Evolutionary conservation across 139 green algal species (phyloP), one percentile per base, ranked within the genome.

Genomic region (Coelastrella sp.): DNA sequence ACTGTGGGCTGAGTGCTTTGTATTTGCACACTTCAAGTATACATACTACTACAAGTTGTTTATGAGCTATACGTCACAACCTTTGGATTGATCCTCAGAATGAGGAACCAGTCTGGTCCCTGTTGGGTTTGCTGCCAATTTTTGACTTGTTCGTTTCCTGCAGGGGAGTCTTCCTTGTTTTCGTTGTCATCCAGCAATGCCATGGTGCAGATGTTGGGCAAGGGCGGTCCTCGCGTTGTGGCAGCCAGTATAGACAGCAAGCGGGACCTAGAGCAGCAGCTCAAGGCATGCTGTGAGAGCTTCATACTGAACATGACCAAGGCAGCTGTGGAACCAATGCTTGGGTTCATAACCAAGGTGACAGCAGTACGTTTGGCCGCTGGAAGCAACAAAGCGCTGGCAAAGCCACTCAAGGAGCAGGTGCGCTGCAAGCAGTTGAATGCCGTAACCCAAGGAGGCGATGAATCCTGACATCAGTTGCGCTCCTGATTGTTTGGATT

Each of bases 241-340:
- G 84, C 84, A 27, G 62, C 66, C 23, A 90, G 94, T 87, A 80
- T 98, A 34, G 96, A 99, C 89, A 92, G 89, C 85, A 97, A 97
- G 87, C 97, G 97, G 89, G 95, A 99, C 81, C 89, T 99, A 78
- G 97, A 99, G 90, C 96, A 97, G 90, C 86, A 90, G 81, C 89
- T 99, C 50, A 98, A 98, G 79, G 35, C 76, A 5, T 88, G 88
- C 71, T 99, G 97, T 86, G 97, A 99, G 91, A 84, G 89, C 11
- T 96, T 97, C 89, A 99, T 99, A 92, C 98, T 99, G 96, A 90
- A 90, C 3, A 82, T 94, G 25, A 99, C 96, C 41, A 99, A 99
- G 90, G 82, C 94, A 53, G 91, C 90, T 5, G 95, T 99, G 41
- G 97, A 99, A 86, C 96, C 96, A 2, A 90, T 98, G 93, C 93